These are phyloP conservation scores for Thermothielavioides terrestris DNA, from an alignment of 495 filamentous ascomycete genomes.

Conservation along the genomic window DNA sequence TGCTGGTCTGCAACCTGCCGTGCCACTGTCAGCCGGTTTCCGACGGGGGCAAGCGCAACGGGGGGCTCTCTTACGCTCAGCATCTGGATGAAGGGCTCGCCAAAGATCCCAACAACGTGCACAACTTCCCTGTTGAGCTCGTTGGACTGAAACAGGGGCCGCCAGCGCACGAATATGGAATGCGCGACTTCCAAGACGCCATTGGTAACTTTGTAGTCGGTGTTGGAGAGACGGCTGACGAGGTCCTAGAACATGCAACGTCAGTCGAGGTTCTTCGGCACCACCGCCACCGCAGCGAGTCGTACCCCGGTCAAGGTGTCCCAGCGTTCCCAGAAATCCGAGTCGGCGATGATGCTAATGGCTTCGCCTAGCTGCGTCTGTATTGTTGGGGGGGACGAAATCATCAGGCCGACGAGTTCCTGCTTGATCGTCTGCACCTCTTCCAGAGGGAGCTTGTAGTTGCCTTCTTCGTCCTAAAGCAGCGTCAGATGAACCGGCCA, in stretches of 20 bases:
- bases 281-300: conserved; percentile 35
- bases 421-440: conserved; percentile 86
- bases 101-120: conserved; percentile 81
- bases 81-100: conserved; percentile 67
- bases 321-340: conserved; percentile 94
- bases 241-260: conserved; percentile 48
- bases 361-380: conserved; percentile 93
- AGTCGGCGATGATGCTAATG: conserved; percentile 93
- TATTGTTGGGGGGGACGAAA: conserved; percentile 73
- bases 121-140: conserved; percentile 87
- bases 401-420: conserved; percentile 95
- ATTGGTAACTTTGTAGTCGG: conserved; percentile 73
- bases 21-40: conserved; percentile 11
- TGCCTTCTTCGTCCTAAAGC: conserved; percentile 64
- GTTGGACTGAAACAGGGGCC: conserved; percentile 85
- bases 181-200: conserved; percentile 95
- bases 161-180: conserved; percentile 95
- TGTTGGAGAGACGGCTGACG: conserved; percentile 70
- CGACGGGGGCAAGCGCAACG: neutral
- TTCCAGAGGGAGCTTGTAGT: conserved; percentile 68
- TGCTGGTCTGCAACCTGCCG: conserved; percentile 62
- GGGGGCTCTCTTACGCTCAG: conserved; percentile 51
- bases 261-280: conserved; percentile 9
- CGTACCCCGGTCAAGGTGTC: conserved; percentile 62
- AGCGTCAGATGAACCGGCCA: neutral